Evolutionary conservation across 176 grass and related monocot genomes (phyloP), one percentile per base, ranked within the genome.

Genomic region (Bothriochloa decipiens): DNA sequence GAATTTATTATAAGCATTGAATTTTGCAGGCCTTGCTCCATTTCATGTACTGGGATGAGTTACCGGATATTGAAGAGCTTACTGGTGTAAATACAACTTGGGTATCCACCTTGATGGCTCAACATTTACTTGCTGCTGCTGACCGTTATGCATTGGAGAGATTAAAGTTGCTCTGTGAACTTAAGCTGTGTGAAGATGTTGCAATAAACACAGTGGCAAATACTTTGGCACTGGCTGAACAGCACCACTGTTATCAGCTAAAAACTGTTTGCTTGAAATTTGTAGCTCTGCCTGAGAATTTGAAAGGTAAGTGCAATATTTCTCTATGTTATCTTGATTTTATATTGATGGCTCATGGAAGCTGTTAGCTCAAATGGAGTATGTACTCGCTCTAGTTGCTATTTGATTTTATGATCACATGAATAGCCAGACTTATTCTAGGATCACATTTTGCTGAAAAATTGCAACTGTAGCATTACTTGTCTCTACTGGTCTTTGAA

Each of bases 171-270:
- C 88, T 89, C 3, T 96, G 90, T 37, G 97, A 99, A 87, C 81
- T 72, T 25, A 89, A 88, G 76, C 80, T 99, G 16, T 99, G 97
- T 57, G 78, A 91, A 78, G 90, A 96, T 82, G 97, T 99, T 77
- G 97, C 93, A 64, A 99, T 99, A 87, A 94, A 96, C 74, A 96
- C 93, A 26, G 97, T 99, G 52, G 93, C 97, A 71, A 99, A 94
- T 55, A 99, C 93, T 74, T 89, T 99, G 84, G 97, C 97, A 4
- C 55, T 99, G 84, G 97, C 97, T 57, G 97, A 99, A 72, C 93
- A 99, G 62, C 97, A 99, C 61, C 97, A 99, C 36, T 96, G 93
- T 86, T 87, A 91, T 81, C 97, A 99, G 84, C 90, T 99, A 75
- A 99, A 96, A 88, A 81, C 86, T 68, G 90, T 99, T 87, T 99